Evolutionary conservation across 768 basidiomycete species (phyloP).

Genomic region (Coprinopsis cinerea): DNA sequence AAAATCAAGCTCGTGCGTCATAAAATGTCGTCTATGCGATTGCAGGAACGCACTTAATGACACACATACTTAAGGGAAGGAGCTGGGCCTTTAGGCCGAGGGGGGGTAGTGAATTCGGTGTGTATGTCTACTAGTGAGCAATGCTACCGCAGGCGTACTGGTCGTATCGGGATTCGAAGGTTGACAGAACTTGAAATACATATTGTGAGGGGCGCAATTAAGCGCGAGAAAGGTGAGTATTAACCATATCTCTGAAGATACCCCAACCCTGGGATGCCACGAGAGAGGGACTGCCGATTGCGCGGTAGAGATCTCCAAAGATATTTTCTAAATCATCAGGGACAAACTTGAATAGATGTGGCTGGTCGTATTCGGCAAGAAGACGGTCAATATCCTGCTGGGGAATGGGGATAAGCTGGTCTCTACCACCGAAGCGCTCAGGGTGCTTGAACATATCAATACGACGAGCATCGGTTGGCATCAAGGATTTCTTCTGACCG

Average conservation of each 20-base stretch:
- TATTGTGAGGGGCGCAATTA: too few species aligned
- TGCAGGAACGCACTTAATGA: too few species aligned
- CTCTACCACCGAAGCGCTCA: constrained; percentile 12
- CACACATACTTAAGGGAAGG: too few species aligned
- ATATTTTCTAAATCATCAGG: constrained; percentile 12
- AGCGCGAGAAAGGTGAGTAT: not conserved
- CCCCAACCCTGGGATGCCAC: constrained; percentile 14
- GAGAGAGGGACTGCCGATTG: constrained; percentile 14
- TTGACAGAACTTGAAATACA: too few species aligned
- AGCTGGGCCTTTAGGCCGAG: too few species aligned
- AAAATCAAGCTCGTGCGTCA: too few species aligned
- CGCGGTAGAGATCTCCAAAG: constrained; percentile 12
- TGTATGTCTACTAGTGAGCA: too few species aligned
- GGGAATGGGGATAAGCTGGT: constrained; percentile 15
- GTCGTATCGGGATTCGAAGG: too few species aligned
- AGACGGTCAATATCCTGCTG: constrained; percentile 15
- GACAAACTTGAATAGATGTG: constrained; percentile 18
- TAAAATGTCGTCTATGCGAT: too few species aligned
- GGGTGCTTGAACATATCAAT: constrained; percentile 20
- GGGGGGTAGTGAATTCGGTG: too few species aligned
- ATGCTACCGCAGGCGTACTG: too few species aligned
- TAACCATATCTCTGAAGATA: constrained; percentile 10
- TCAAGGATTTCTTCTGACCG: constrained; percentile 16
- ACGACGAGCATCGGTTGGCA: constrained; percentile 18
- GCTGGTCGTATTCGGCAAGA: constrained; percentile 14